Percentiles rank a stretch among this genome's conserved stretches.
phyloP scores from a whole-genome alignment of 305 asterid species.

The Ilex paraguariensis region DNA sequence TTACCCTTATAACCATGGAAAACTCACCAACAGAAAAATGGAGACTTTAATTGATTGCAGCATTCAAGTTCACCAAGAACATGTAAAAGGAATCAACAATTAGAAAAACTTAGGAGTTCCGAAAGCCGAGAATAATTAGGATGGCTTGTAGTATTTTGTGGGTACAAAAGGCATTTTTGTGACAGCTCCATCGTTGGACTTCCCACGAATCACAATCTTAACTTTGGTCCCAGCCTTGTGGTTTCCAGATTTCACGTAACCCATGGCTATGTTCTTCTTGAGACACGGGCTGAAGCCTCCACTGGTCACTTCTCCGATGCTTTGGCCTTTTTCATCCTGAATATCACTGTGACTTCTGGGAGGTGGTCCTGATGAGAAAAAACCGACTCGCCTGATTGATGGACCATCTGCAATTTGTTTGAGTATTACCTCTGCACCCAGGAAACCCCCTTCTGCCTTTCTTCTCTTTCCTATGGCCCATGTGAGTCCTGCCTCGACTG shows the following conservation, averaged over 20 bases:
- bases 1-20: no score
- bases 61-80: no score
- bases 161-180: slow-evolving; percentile 97
- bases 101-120: no score
- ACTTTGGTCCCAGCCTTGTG: slow-evolving; percentile 81
- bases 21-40: no score
- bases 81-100: no score
- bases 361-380: slow-evolving; percentile 87
- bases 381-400: slow-evolving; percentile 74
- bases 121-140: slow-evolving; percentile 17
- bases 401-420: slow-evolving; percentile 86
- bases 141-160: slow-evolving; percentile 79
- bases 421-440: slow-evolving; percentile 87
- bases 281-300: slow-evolving; percentile 98
- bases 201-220: slow-evolving; percentile 79
- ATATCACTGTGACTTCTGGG: slow-evolving; percentile 92
- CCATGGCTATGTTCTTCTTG: slow-evolving; percentile 96
- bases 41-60: no score
- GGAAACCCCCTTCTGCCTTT: slow-evolving; percentile 94
- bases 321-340: slow-evolving; percentile 75
- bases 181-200: slow-evolving; percentile 64
- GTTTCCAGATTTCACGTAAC: slow-evolving; percentile 81
- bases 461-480: slow-evolving; percentile 99
- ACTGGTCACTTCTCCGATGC: slow-evolving; percentile 91
- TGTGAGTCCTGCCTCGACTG: slow-evolving; percentile 92